Base-by-base conservation (phyloP, 768 basidiomycete genomes). In the Macrolepiota dolichaula region DNA sequence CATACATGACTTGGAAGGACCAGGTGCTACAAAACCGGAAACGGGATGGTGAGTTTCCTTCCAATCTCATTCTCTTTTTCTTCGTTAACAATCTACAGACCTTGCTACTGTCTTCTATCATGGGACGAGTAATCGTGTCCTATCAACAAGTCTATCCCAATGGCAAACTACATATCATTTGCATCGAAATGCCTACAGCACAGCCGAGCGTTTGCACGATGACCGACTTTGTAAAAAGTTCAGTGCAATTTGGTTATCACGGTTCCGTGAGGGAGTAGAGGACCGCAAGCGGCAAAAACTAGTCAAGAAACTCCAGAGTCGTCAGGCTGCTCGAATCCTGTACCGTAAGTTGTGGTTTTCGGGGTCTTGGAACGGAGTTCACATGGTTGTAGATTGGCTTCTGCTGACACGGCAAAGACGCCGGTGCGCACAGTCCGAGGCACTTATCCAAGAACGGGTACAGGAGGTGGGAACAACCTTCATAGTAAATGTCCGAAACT, bases 381-480 rank as follows among this genome's bases (percentile, higher is more conserved):
- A 35, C 22, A 25, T 47, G 24, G 2, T 12, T 19, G 11, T 60
- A 88, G 86, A 71, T 29, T 88, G 87, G 85, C 67, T 73, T 37
- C 69, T 73, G 42, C 75, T 72, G 32, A 69, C 75, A 36, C 76
- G 69, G 51, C 71, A 72, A 51, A 71, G 71, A 54, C 72, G 73
- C 51, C 78, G 79, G 65, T 73, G 73, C 52, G 75, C 74, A 60
- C 69, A 77, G 19, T 78, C 79, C 5, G 85, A 83, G 67, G 69
- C 74, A 47, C 65, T 74, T n/a, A 69, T 85, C 27, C 66, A 66
- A 37, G 70, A 75, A 32, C 75, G 70, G 13, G 66, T 80, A 3
- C 70, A 73, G n/a, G 72, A 74, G 71, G 86, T 73, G 46, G 54
- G 63, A 17, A 35, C 5, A 38, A 12, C 4, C 22, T 47, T 51